These are phyloP conservation scores for Lasiosphaeria miniovina DNA, from an alignment of 495 filamentous ascomycete genomes.

Conservation along the genomic window DNA sequence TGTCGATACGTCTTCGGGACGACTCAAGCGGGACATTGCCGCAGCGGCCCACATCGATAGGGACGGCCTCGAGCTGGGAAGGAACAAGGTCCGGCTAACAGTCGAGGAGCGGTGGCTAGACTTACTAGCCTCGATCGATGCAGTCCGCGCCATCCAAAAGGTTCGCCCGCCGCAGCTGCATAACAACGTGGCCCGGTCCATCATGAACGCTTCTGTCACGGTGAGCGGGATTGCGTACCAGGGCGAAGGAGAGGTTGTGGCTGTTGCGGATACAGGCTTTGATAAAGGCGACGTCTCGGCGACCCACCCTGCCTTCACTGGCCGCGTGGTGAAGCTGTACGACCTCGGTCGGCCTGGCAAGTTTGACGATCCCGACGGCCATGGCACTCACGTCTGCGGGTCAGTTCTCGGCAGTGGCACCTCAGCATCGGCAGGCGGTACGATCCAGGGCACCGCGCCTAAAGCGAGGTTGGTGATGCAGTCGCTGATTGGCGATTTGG, in stretches of 20 bases:
- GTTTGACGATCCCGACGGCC: background rate
- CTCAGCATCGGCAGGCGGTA: background rate
- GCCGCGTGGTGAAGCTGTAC: background rate
- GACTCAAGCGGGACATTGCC: too few relatives aligned
- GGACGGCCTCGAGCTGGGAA: too few relatives aligned
- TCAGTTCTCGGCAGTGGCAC: background rate
- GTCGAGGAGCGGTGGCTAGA: too few relatives aligned
- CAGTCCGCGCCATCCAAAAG: background rate
- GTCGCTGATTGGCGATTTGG: too few relatives aligned
- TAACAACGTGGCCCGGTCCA: background rate
- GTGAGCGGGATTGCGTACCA: background rate
- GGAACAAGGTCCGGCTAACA: too few relatives aligned
- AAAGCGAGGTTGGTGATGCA: background rate
- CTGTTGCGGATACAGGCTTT: slow-evolving; percentile 3
- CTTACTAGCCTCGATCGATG: background rate
- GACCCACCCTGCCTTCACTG: background rate
- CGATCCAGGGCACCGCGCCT: background rate
- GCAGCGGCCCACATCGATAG: too few relatives aligned
- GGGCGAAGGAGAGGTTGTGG: background rate
- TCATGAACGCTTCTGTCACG: background rate
- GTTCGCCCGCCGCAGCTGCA: background rate
- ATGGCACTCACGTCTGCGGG: slow-evolving; percentile 5
- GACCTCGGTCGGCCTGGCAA: background rate
- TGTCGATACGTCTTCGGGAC: too few relatives aligned
- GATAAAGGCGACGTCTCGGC: background rate